Conservation (phyloP, 106 monocot genomes). For the Dendrobium huoshanense region DNA sequence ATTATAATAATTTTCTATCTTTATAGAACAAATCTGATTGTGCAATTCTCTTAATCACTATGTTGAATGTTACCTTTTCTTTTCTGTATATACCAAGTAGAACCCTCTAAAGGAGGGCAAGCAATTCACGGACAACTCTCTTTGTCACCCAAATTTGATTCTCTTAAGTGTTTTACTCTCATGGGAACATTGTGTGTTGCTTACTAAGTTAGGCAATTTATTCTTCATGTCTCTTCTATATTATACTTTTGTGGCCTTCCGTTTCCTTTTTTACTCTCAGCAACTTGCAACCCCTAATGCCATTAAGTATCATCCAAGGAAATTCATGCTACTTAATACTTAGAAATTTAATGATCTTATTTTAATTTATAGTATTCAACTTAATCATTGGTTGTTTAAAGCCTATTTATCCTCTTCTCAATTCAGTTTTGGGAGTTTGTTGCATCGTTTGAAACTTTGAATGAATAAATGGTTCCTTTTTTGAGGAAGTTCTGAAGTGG, state of each 20-base stretch:
- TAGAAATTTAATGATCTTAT: not conserved
- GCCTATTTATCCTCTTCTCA: not conserved
- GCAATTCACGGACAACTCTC: too few species aligned
- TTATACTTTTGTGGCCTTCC: not conserved
- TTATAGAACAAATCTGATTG: too few species aligned
- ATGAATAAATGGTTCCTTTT: too few species aligned
- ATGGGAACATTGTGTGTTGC: not conserved
- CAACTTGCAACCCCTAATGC: not conserved
- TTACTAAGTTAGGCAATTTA: not conserved
- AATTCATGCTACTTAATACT: not conserved
- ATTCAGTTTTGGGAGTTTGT: too few species aligned
- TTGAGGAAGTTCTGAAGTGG: too few species aligned
- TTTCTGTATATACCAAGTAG: too few species aligned
- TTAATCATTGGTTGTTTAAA: not conserved
- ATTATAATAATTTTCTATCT: too few species aligned
- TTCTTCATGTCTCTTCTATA: not conserved
- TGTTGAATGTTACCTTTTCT: too few species aligned
- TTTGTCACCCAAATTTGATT: not conserved
- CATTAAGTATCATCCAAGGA: not conserved
- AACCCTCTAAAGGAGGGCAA: too few species aligned
- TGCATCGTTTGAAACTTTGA: too few species aligned
- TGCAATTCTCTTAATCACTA: too few species aligned
- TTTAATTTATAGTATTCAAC: not conserved
- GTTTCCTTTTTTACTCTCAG: not conserved
- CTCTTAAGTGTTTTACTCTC: not conserved